These are phyloP conservation scores for Heterococcus sp. DNA, from an alignment of 108 stramenopile species.

Conservation along the genomic window DNA sequence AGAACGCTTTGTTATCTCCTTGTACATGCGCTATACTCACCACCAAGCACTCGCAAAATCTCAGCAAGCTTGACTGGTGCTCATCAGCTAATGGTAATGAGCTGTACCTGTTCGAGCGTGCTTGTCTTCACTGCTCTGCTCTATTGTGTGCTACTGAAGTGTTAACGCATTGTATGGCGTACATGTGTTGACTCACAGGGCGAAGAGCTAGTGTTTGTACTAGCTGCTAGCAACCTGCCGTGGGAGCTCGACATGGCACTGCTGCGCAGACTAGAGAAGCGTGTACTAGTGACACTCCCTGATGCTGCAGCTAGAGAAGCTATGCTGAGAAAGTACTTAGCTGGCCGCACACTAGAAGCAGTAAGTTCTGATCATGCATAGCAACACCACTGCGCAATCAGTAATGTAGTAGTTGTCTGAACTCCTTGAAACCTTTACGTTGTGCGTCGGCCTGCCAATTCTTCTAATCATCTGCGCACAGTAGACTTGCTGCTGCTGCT, in stretches of 20 bases:
- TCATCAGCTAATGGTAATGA: no score
- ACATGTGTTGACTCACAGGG: not conserved
- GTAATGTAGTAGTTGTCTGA: not conserved
- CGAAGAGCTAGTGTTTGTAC: conserved; percentile 50
- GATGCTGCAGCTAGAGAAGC: conserved; percentile 1
- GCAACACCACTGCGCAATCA: no score
- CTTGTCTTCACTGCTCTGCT: no score
- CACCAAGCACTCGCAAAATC: not conserved
- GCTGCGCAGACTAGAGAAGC: conserved; percentile 73
- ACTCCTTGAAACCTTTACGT: not conserved
- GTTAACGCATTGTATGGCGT: not conserved
- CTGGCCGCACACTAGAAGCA: not conserved
- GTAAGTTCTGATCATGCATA: no score
- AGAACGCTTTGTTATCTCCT: not conserved
- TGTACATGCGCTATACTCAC: no score
- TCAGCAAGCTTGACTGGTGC: no score
- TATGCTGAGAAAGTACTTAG: not conserved
- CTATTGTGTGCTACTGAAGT: no score
- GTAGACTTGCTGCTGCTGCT: not conserved
- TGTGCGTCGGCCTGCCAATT: no score
- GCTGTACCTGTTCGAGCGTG: no score
- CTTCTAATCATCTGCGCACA: no score
- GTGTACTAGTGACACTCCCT: conserved; percentile 74
- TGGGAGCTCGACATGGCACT: conserved; percentile 87
- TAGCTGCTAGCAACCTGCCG: conserved; percentile 86